Percentiles rank a stretch among this genome's conserved stretches.
These are phyloP conservation scores for Kwoniella newhampshirensis DNA, from an alignment of 768 basidiomycete genomes.

Conservation along the genomic window DNA sequence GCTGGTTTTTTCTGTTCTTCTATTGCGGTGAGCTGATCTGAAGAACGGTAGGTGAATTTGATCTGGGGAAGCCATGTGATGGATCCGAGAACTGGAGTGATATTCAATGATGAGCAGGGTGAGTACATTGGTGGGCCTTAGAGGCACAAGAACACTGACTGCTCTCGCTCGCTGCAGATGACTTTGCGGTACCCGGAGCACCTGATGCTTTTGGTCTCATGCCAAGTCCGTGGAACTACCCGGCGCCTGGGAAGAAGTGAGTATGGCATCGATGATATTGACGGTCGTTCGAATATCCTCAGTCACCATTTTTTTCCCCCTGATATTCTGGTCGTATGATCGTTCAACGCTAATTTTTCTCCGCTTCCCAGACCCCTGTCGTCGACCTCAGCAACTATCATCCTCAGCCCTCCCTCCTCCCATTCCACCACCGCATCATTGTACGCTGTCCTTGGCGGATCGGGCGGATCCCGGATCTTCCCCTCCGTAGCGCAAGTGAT, in stretches of 20 bases:
- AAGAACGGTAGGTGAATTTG: slow-evolving; percentile 68
- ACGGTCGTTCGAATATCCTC: neutral
- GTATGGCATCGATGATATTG: slow-evolving; percentile 9
- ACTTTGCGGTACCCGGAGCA: slow-evolving; percentile 82
- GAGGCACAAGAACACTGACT: too few species aligned
- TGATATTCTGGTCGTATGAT: too few species aligned
- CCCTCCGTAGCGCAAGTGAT: slow-evolving; percentile 74
- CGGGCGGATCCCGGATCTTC: slow-evolving; percentile 86
- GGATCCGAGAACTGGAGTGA: slow-evolving; percentile 80
- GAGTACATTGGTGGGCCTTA: too few species aligned
- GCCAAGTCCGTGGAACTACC: slow-evolving; percentile 66
- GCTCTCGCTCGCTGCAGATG: slow-evolving; percentile 59
- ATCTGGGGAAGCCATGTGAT: slow-evolving; percentile 86
- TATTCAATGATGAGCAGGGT: slow-evolving; percentile 80
- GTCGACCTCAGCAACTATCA: slow-evolving; percentile 74
- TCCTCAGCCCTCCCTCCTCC: slow-evolving; percentile 60
- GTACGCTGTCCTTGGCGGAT: slow-evolving; percentile 73
- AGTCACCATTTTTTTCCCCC: neutral
- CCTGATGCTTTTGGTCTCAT: slow-evolving; percentile 67
- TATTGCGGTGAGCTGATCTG: neutral
- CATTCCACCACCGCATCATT: slow-evolving; percentile 55
- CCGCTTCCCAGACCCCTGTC: slow-evolving; percentile 68
- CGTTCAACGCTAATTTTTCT: too few species aligned
- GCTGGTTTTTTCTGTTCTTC: too few species aligned
- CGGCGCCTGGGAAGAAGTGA: slow-evolving; percentile 71